phyloP scores from a whole-genome alignment of 106 monocot genomes.

The Narthecium ossifragum region DNA sequence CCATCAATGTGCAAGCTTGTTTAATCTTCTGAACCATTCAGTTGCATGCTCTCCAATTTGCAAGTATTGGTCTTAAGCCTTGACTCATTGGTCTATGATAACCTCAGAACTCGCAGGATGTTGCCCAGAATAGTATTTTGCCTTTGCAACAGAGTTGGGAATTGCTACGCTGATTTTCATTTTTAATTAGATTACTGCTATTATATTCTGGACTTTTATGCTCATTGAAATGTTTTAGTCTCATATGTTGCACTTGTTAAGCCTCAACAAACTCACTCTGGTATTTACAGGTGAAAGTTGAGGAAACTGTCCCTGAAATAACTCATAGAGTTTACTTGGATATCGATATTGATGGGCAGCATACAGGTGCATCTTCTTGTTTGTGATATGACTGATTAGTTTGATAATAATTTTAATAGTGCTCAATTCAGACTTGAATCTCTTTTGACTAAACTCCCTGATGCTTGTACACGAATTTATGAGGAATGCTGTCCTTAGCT shows the following conservation, averaged over 20 bases:
- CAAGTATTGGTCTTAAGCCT: too few relatives aligned
- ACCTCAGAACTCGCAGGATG: too few relatives aligned
- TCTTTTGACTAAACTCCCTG: not conserved
- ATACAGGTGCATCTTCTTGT: slow-evolving; percentile 26
- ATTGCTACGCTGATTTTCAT: not conserved
- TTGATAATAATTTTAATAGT: not conserved
- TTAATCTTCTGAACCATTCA: too few relatives aligned
- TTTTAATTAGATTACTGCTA: not conserved
- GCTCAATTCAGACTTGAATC: not conserved
- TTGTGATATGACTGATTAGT: not conserved
- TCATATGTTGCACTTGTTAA: not conserved
- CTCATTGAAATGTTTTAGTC: not conserved
- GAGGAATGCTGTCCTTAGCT: not conserved
- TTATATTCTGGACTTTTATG: not conserved
- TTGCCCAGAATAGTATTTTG: not conserved
- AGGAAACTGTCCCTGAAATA: slow-evolving; percentile 56
- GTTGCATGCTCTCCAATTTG: too few relatives aligned
- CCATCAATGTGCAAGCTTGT: too few relatives aligned
- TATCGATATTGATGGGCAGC: slow-evolving; percentile 69
- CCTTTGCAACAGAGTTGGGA: not conserved
- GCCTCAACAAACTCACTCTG: slow-evolving; percentile 7
- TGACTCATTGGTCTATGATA: too few relatives aligned
- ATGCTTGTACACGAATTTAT: not conserved
- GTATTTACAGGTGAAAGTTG: slow-evolving; percentile 30
- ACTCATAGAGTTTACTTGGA: slow-evolving; percentile 88